Evolutionary conservation across 2,329 filamentous ascomycete species (phyloP), one percentile per base, ranked within the genome.

Genomic region (Trichoderma sp.): DNA sequence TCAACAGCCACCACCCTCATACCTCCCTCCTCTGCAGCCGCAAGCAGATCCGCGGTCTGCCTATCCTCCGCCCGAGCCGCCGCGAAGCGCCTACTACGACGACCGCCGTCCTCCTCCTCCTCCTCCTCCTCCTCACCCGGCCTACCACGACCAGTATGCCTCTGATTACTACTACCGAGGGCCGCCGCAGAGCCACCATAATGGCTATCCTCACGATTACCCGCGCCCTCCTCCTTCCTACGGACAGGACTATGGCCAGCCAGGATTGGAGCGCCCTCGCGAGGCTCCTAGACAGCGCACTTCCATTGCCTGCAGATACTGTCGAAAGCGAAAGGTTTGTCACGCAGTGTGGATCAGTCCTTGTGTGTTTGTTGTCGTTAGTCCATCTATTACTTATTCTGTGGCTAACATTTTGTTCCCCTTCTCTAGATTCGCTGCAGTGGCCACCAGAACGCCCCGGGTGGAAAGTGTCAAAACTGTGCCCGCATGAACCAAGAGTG

Each of bases 401-500:
- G 15, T 45, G 22, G 15, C 61, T 65, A 56, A 65, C 56, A 53
- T 39, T 2, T 15, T 52, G 15, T 42, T 52, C 12, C 9, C 8
- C 4, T 17, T 39, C 5, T 48, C 19, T 68, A 88, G 86, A 88
- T 88, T 70, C 84, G 86, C 42, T 88, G 86, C 78, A 88, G 85
- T 69, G 86, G 86, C 32, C 87, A 87, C 70, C 83, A 86, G 68
- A 87, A 85, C 70, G 85, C 84, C 0, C 83, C 84, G 0, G 86
- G 86, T 22, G 86, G 86, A 12, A 87, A 87, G 70, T 88, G 86
- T 71, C 83, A 85, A 65, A 88, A 88, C 71, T 88, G 86, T 72
- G 84, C 86, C 45, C 85, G 87, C 70, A 87, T 87, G 78, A 86
- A 86, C 58, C 86, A 88, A 71, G 86, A 88, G 69, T 88, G 86